phyloP scores from a whole-genome alignment of 2,329 filamentous ascomycete species.

The Verticillium albo-atrum region DNA sequence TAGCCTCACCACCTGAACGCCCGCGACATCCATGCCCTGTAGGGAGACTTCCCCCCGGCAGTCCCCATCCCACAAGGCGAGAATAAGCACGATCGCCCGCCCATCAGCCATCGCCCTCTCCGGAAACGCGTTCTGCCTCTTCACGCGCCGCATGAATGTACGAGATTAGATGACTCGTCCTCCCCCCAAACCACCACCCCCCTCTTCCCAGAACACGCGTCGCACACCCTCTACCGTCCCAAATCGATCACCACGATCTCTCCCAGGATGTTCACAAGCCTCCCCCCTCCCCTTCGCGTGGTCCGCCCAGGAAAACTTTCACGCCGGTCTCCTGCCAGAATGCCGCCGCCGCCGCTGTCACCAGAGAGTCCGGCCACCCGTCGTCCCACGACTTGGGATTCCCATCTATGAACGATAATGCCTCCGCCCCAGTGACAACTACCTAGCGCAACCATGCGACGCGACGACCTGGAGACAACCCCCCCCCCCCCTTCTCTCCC shows the following conservation, averaged over 20 bases:
- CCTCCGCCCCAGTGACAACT: too few relatives aligned
- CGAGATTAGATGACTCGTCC: slow-evolving; percentile 2
- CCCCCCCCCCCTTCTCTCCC: too few relatives aligned
- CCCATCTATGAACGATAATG: background rate
- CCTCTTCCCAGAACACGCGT: background rate
- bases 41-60: background rate
- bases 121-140: background rate
- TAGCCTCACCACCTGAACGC: background rate
- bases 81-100: slow-evolving; percentile 10
- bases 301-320: background rate
- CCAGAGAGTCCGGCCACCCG: background rate
- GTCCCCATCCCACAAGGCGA: slow-evolving; percentile 5
- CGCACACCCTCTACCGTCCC: background rate
- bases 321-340: background rate
- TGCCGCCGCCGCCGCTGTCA: background rate
- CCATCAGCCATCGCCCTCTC: background rate
- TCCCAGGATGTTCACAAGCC: background rate
- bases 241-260: background rate
- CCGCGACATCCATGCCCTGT: background rate
- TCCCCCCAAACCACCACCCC: background rate
- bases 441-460: background rate
- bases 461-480: too few relatives aligned
- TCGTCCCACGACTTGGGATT: background rate
- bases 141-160: background rate
- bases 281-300: too few relatives aligned